Percentiles rank a stretch among this genome's conserved stretches.
Evolutionary conservation across 257 asterid genomes (phyloP).

Genomic region (Primulina huaijiensis): DNA sequence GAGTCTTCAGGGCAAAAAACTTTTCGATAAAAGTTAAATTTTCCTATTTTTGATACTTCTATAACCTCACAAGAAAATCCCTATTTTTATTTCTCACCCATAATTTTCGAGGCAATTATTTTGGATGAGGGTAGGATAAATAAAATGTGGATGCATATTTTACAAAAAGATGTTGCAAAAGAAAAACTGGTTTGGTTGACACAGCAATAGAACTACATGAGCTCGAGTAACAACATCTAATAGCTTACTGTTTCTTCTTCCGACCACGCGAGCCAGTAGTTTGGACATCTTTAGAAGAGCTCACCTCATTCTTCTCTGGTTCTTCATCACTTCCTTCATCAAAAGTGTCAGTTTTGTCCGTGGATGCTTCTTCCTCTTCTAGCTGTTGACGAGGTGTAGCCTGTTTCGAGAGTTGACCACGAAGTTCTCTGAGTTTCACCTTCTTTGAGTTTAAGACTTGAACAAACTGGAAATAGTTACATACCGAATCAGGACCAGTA

Average conservation of each 20-base stretch:
- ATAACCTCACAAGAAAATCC: too few species aligned
- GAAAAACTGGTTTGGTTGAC: not conserved
- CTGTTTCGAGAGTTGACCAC: constrained; percentile 52
- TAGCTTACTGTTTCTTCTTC: constrained; percentile 52
- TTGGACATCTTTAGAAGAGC: constrained; percentile 44
- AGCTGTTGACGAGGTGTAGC: constrained; percentile 30
- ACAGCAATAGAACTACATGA: not conserved
- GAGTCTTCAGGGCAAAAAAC: too few species aligned
- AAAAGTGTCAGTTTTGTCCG: constrained; percentile 67
- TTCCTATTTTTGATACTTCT: too few species aligned
- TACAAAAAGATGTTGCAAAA: too few species aligned
- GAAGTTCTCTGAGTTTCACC: constrained; percentile 84
- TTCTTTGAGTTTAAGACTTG: constrained; percentile 78
- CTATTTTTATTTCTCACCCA: too few species aligned
- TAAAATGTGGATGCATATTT: too few species aligned
- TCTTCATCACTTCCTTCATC: constrained; percentile 61
- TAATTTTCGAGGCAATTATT: too few species aligned
- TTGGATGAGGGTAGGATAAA: too few species aligned
- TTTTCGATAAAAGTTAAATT: too few species aligned
- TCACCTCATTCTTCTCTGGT: constrained; percentile 17
- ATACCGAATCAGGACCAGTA: constrained; percentile 8
- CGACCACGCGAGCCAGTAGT: constrained; percentile 52
- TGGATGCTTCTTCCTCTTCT: constrained; percentile 50
- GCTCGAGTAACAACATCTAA: not conserved
- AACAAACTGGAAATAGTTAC: constrained; percentile 53